A percentile compares a stretch with the other conserved stretches of the same genome.
Conservation (phyloP, 192 early-diverging fungal species). For the Coemansia sp. region DNA sequence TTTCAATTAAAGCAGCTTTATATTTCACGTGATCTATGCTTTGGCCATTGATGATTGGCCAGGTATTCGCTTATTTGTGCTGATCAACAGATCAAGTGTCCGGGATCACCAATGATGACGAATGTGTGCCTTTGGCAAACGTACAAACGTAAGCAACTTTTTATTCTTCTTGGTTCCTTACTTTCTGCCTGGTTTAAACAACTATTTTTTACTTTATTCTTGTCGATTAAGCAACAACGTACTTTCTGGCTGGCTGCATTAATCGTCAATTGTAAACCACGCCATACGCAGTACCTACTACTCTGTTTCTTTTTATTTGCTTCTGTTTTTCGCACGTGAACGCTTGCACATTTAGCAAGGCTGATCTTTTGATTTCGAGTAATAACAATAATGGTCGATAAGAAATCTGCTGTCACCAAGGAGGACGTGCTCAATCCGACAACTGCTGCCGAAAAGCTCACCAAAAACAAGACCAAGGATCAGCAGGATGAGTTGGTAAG, state of each 20-base stretch:
- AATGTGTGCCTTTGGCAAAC: not conserved
- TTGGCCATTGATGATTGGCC: slow-evolving; percentile 7
- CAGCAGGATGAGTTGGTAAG: slow-evolving; percentile 57
- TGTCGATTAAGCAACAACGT: not conserved
- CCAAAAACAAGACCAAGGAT: slow-evolving; percentile 56
- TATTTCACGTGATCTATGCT: not conserved
- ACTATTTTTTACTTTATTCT: not conserved
- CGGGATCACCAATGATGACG: not conserved
- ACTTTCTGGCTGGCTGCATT: not conserved
- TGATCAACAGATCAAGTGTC: not conserved
- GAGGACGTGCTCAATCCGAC: slow-evolving; percentile 52
- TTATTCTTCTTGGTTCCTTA: not conserved
- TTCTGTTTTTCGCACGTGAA: not conserved
- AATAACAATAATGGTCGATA: slow-evolving; percentile 26
- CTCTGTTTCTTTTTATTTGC: not conserved
- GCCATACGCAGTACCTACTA: no score
- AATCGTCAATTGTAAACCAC: slow-evolving; percentile 5
- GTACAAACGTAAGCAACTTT: not conserved
- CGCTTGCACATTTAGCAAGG: not conserved
- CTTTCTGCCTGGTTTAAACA: not conserved
- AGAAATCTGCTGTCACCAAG: slow-evolving; percentile 15
- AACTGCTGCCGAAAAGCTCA: slow-evolving; percentile 46
- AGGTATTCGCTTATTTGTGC: not conserved
- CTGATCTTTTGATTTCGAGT: not conserved
- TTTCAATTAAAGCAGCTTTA: no score